These are phyloP conservation scores for Pestalotiopsis sp. DNA, from an alignment of 2,329 filamentous ascomycete species.

Conservation along the genomic window DNA sequence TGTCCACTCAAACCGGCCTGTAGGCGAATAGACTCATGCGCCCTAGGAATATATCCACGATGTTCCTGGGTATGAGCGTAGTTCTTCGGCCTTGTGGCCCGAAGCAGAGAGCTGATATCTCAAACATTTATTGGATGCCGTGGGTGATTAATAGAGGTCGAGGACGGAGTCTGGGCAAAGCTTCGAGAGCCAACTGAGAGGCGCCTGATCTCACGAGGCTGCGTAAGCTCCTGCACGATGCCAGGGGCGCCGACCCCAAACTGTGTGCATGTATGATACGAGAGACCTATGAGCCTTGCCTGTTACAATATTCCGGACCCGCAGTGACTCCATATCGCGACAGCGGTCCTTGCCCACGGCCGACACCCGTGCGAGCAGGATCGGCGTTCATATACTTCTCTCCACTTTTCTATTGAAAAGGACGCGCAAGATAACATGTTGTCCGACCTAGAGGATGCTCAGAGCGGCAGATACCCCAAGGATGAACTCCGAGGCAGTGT, in stretches of 20 bases:
- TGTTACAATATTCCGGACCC: not conserved
- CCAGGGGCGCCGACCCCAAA: not conserved
- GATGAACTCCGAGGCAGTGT: not conserved
- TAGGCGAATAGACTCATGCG: not conserved
- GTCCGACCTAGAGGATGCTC: not conserved
- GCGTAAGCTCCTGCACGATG: not conserved
- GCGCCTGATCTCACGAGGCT: not conserved
- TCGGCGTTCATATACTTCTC: not conserved
- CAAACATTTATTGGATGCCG: not conserved
- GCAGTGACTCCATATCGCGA: not conserved
- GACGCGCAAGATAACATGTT: not conserved
- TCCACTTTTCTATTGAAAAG: slow-evolving; percentile 2
- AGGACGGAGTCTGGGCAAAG: not conserved
- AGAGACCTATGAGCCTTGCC: not conserved
- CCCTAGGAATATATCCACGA: too few relatives aligned
- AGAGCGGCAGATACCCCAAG: not conserved
- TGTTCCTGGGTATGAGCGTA: not conserved
- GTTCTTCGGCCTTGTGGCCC: not conserved
- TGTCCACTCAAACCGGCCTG: not conserved
- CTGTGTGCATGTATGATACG: not conserved
- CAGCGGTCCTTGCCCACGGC: not conserved
- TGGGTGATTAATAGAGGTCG: not conserved
- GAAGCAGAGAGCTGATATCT: not conserved
- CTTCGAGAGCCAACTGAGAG: not conserved
- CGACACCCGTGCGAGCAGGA: not conserved